These are phyloP conservation scores for Mimosa bimucronata DNA, from an alignment of 306 rosid genomes.

Conservation along the genomic window DNA sequence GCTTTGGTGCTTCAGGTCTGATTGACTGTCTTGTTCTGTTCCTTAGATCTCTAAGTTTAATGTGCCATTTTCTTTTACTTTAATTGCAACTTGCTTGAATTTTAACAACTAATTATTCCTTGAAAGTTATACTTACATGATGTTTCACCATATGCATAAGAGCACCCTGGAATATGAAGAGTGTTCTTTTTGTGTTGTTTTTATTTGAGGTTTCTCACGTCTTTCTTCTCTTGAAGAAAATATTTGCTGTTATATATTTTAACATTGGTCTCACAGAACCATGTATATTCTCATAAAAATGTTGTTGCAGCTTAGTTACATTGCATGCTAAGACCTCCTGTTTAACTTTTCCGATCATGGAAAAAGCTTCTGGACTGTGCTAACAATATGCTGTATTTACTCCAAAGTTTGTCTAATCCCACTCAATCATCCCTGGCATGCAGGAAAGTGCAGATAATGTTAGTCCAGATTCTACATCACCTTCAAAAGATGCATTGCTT, in stretches of 20 bases:
- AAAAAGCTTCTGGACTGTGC: conserved; percentile 24
- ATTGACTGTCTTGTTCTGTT: conserved; percentile 35
- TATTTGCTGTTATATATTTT: conserved; percentile 5
- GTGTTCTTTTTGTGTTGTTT: not conserved
- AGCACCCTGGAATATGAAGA: conserved; percentile 4
- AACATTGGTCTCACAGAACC: conserved; percentile 28
- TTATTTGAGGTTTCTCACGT: not conserved
- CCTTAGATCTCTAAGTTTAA: conserved; percentile 6
- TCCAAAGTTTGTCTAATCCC: conserved; percentile 7
- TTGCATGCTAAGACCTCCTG: conserved; percentile 4
- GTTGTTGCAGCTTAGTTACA: conserved; percentile 9
- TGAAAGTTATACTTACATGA: conserved; percentile 17
- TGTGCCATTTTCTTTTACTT: conserved; percentile 1
- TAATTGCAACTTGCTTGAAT: conserved; percentile 31
- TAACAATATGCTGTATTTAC: conserved; percentile 16
- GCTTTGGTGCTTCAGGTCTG: conserved; percentile 97
- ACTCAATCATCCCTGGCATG: conserved; percentile 39
- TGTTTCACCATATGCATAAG: conserved; percentile 3
- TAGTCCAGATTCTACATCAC: conserved; percentile 84
- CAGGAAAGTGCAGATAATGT: conserved; percentile 99
- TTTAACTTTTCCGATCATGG: conserved; percentile 11
- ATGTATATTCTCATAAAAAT: conserved; percentile 24
- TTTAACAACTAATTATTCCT: not conserved
- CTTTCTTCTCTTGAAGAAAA: conserved; percentile 1
- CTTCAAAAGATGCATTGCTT: conserved; percentile 97